These are phyloP conservation scores for Xylariaceae sp. DNA, from an alignment of 2,329 filamentous ascomycete species.

Conservation along the genomic window DNA sequence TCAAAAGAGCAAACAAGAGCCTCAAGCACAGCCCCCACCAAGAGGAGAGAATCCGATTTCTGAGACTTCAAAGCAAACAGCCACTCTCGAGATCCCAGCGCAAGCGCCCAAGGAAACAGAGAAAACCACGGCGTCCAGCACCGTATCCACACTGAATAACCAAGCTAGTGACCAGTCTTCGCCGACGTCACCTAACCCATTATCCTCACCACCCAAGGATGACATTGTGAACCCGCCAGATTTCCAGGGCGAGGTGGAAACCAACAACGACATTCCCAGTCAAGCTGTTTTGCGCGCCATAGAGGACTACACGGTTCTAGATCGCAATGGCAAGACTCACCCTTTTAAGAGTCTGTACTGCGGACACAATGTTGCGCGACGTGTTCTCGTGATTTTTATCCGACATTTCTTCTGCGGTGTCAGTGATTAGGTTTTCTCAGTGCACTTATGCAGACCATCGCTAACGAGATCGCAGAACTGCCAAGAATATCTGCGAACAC, in stretches of 20 bases:
- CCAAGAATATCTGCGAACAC: conserved; percentile 67
- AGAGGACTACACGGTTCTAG: conserved; percentile 57
- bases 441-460: neutral
- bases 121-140: neutral
- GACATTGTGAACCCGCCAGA: conserved; percentile 45
- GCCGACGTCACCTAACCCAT: neutral
- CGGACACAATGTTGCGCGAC: conserved; percentile 49
- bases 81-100: neutral
- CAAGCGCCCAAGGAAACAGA: neutral
- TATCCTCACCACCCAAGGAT: conserved; percentile 17
- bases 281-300: conserved; percentile 48
- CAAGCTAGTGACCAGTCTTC: neutral
- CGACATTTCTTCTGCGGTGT: conserved; percentile 81
- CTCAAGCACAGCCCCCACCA: neutral
- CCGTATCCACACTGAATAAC: neutral
- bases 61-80: neutral
- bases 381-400: conserved; percentile 70
- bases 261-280: conserved; percentile 54
- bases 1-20: neutral
- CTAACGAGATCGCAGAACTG: conserved; percentile 56
- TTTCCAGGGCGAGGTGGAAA: conserved; percentile 55
- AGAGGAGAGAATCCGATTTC: neutral
- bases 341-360: conserved; percentile 63
- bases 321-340: conserved; percentile 56
- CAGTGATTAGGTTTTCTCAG: conserved; percentile 35